phyloP scores from a whole-genome alignment of 306 rosid species.

The Cotoneaster glaucophyllus region DNA sequence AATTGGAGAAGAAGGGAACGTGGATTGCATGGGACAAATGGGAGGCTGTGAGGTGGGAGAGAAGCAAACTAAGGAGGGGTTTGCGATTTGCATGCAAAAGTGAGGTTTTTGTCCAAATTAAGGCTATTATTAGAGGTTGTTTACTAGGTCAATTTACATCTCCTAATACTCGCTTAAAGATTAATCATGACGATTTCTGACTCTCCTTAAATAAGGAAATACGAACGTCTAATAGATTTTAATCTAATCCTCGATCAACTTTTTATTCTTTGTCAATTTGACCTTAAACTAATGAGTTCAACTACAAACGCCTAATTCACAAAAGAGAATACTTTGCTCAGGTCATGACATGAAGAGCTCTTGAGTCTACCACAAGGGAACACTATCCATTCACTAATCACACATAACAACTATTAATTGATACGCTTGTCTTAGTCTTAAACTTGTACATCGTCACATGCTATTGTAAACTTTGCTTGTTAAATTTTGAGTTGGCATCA shows the following conservation, averaged over 20 bases:
- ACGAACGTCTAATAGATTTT: neutral
- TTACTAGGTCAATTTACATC: neutral
- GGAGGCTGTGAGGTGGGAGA: neutral
- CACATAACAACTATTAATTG: no score
- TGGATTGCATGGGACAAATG: conserved; percentile 20
- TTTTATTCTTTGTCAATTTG: neutral
- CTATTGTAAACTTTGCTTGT: no score
- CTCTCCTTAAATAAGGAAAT: neutral
- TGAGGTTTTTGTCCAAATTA: neutral
- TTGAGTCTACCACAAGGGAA: no score
- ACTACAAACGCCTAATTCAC: neutral
- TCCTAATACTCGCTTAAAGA: neutral
- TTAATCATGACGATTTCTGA: neutral
- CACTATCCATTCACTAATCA: no score
- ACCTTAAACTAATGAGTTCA: neutral
- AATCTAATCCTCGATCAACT: neutral
- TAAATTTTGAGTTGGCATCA: no score
- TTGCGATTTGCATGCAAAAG: neutral
- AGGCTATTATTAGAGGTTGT: neutral
- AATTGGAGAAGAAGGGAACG: conserved; percentile 8
- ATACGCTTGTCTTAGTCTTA: no score
- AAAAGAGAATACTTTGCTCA: no score
- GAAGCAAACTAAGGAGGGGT: neutral
- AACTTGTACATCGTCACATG: no score
- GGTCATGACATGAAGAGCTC: no score